Evolutionary conservation across 2,329 filamentous ascomycete species (phyloP).

Genomic region (Trichoderma lentiforme): DNA sequence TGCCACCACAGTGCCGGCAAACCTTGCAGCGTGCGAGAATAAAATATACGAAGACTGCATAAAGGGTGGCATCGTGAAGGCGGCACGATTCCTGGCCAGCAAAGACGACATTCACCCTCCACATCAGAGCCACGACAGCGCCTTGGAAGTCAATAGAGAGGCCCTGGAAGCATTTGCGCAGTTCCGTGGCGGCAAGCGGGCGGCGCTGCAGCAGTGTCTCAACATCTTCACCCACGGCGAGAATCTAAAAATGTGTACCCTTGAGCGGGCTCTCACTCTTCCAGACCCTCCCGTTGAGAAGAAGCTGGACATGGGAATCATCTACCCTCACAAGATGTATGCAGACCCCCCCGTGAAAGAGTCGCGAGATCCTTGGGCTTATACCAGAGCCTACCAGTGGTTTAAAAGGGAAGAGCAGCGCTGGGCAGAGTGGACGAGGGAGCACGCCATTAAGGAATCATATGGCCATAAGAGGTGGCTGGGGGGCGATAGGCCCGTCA

Average conservation of each 20-base stretch:
- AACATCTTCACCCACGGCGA: conserved; percentile 37
- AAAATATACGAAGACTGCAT: conserved; percentile 35
- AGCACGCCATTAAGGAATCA: conserved; percentile 22
- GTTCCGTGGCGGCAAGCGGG: conserved; percentile 43
- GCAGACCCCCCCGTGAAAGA: conserved; percentile 24
- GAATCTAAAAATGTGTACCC: conserved; percentile 35
- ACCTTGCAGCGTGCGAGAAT: conserved; percentile 37
- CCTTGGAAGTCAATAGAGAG: conserved; percentile 15
- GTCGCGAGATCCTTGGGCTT: conserved; percentile 28
- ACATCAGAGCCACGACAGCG: background rate
- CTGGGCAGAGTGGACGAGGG: conserved; percentile 23
- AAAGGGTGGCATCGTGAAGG: conserved; percentile 23
- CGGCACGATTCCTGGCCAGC: conserved; percentile 17
- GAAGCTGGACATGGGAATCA: conserved; percentile 23
- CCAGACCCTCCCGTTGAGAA: conserved; percentile 24
- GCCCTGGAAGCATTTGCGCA: conserved; percentile 29
- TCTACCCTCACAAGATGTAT: conserved; percentile 24
- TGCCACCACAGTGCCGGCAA: conserved; percentile 21
- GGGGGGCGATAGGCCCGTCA: conserved; percentile 19
- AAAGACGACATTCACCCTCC: background rate
- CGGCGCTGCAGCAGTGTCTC: conserved; percentile 44
- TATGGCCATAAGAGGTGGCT: conserved; percentile 14
- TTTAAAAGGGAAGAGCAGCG: conserved; percentile 21
- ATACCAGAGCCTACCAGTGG: conserved; percentile 27
- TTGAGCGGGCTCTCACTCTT: conserved; percentile 38